Percentiles rank a stretch among this genome's conserved stretches.
phyloP scores from a whole-genome alignment of 257 asterid species.

The Petunia secreta region DNA sequence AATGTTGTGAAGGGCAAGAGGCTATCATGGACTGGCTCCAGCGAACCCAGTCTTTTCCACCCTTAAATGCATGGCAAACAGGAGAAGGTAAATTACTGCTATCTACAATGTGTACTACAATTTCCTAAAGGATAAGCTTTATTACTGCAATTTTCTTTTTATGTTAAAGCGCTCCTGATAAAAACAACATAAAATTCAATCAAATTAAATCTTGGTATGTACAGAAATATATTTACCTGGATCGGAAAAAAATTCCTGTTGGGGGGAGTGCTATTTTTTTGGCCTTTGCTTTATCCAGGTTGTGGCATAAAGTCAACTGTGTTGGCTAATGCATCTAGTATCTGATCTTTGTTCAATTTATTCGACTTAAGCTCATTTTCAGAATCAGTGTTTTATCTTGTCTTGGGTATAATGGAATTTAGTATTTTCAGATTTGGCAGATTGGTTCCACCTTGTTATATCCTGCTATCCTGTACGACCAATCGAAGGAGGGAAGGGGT shows the following conservation, averaged over 20 bases:
- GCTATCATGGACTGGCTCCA: conserved; percentile 72
- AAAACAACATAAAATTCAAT: conserved; percentile 2
- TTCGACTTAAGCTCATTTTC: not conserved
- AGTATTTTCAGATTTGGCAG: conserved; percentile 71
- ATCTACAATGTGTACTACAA: conserved; percentile 13
- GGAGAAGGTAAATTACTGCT: conserved; percentile 68
- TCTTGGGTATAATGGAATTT: not conserved
- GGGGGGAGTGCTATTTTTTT: not conserved
- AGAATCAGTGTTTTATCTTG: not conserved
- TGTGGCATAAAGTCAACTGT: conserved; percentile 18
- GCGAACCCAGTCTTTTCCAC: conserved; percentile 67
- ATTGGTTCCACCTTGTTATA: conserved; percentile 80
- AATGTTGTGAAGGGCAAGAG: conserved; percentile 55
- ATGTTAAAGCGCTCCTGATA: not conserved
- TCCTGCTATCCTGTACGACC: conserved; percentile 78
- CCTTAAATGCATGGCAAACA: conserved; percentile 73
- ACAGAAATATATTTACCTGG: not conserved
- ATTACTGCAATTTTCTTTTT: not conserved
- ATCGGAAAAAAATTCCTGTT: not conserved
- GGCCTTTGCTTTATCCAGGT: conserved; percentile 27
- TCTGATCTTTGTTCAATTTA: conserved; percentile 24
- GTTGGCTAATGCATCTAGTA: conserved; percentile 26
- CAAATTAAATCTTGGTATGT: conserved; percentile 5
- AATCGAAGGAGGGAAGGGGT: conserved; percentile 49
- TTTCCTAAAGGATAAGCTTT: conserved; percentile 6